Conservation (phyloP, 352 stramenopile genomes). For the Sclerospora graminicola region DNA sequence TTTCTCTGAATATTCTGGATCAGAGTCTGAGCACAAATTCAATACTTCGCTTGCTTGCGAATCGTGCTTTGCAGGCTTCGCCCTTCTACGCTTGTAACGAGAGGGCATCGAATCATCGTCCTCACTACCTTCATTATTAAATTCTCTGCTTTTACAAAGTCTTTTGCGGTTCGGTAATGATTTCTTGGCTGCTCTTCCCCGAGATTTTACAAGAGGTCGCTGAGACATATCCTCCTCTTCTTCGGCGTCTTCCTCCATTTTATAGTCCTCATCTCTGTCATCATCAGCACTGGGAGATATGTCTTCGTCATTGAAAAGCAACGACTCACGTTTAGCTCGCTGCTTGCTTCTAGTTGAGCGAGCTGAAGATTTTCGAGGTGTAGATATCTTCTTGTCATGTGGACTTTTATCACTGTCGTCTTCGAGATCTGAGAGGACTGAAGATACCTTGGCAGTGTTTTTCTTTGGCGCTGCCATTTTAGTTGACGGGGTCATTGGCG, state of each 20-base stretch:
- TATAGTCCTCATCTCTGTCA: constrained; percentile 56
- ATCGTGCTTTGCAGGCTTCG: constrained; percentile 11
- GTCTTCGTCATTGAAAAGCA: constrained; percentile 40
- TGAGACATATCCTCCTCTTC: constrained; percentile 32
- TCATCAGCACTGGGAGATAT: constrained; percentile 23
- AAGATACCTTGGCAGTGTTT: constrained; percentile 9
- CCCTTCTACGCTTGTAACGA: constrained; percentile 4
- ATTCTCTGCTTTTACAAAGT: constrained; percentile 25
- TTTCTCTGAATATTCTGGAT: constrained; percentile 16
- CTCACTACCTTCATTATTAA: constrained; percentile 17
- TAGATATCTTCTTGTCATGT: constrained; percentile 14
- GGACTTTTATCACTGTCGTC: constrained; percentile 17
- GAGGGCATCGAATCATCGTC: constrained; percentile 12
- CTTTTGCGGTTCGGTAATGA: constrained; percentile 24
- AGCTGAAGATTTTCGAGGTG: constrained; percentile 12
- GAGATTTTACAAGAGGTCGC: constrained; percentile 6
- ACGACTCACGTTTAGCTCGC: constrained; percentile 8
- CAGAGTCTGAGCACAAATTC: constrained; percentile 47
- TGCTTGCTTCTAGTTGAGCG: constrained; percentile 22
- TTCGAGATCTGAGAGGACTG: constrained; percentile 22
- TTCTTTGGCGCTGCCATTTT: constrained; percentile 4
- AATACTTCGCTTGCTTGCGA: constrained; percentile 22
- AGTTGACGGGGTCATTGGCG: constrained; percentile 5
- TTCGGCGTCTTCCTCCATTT: constrained; percentile 32
- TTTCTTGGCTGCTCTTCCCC: constrained; percentile 11